A percentile compares a stretch with the other conserved stretches of the same genome.
These are phyloP conservation scores for Brassica balearica DNA, from an alignment of 441 rosid species.

Conservation along the genomic window DNA sequence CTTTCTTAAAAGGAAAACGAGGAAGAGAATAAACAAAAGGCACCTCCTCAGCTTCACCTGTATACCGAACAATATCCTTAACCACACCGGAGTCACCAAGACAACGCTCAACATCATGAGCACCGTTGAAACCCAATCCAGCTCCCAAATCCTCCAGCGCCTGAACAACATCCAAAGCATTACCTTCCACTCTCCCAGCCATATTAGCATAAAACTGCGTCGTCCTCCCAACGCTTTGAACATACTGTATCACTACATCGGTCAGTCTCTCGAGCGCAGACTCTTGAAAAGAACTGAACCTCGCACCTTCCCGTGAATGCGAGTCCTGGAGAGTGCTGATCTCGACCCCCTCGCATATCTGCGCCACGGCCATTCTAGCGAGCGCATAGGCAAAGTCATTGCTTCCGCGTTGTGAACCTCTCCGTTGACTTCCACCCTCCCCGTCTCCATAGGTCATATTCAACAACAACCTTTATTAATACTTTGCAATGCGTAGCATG, in stretches of 20 bases:
- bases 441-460: slow-evolving; percentile 95
- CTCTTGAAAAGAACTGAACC: slow-evolving; percentile 78
- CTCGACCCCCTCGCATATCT: slow-evolving; percentile 78
- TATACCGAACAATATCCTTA: slow-evolving; percentile 69
- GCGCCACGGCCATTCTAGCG: slow-evolving; percentile 76
- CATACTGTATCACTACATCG: slow-evolving; percentile 60
- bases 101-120: slow-evolving; percentile 70
- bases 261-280: slow-evolving; percentile 80
- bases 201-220: slow-evolving; percentile 64
- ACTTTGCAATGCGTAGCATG: slow-evolving; percentile 51
- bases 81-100: slow-evolving; percentile 66
- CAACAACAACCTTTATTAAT: slow-evolving; percentile 72
- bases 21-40: slow-evolving; percentile 79
- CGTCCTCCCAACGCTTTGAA: slow-evolving; percentile 61
- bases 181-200: slow-evolving; percentile 71
- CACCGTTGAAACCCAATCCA: slow-evolving; percentile 65
- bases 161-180: slow-evolving; percentile 73
- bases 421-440: slow-evolving; percentile 69
- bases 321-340: slow-evolving; percentile 55
- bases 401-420: slow-evolving; percentile 42
- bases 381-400: slow-evolving; percentile 65
- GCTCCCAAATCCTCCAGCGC: slow-evolving; percentile 76
- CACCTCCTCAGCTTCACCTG: slow-evolving; percentile 56
- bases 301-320: slow-evolving; percentile 74
- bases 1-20: slow-evolving; percentile 66